Conservation (phyloP, 2,329 filamentous ascomycete genomes). For the Alternaria triticimaculans region DNA sequence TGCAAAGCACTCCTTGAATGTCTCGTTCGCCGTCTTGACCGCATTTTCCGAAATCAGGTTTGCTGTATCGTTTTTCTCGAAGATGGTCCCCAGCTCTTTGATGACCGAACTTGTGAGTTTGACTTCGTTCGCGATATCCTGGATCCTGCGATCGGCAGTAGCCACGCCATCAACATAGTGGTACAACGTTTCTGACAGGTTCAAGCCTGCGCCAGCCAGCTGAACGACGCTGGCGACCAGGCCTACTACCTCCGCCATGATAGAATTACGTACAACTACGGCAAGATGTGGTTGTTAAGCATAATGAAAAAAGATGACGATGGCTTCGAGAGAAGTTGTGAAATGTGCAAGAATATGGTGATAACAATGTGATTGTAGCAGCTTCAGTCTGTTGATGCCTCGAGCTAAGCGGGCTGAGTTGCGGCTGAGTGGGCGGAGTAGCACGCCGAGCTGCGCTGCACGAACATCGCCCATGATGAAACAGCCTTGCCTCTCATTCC, state of each 20-base stretch:
- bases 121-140: conserved; percentile 39
- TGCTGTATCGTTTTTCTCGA: conserved; percentile 33
- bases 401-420: background rate
- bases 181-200: conserved; percentile 39
- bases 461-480: background rate
- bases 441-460: background rate
- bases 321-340: background rate
- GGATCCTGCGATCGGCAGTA: conserved; percentile 36
- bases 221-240: conserved; percentile 42
- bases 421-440: conserved; percentile 3
- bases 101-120: conserved; percentile 37
- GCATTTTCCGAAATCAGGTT: conserved; percentile 35
- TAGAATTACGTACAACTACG: background rate
- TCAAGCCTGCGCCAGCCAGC: conserved; percentile 38
- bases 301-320: background rate
- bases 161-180: conserved; percentile 41
- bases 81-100: conserved; percentile 36
- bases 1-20: conserved; percentile 34
- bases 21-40: conserved; percentile 34
- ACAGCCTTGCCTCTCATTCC: background rate
- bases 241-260: conserved; percentile 35
- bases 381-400: background rate
- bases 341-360: background rate
- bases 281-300: background rate
- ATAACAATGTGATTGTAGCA: background rate